These are phyloP conservation scores for Colletotrichum somersetense DNA, from an alignment of 2,329 filamentous ascomycete species.

Conservation along the genomic window DNA sequence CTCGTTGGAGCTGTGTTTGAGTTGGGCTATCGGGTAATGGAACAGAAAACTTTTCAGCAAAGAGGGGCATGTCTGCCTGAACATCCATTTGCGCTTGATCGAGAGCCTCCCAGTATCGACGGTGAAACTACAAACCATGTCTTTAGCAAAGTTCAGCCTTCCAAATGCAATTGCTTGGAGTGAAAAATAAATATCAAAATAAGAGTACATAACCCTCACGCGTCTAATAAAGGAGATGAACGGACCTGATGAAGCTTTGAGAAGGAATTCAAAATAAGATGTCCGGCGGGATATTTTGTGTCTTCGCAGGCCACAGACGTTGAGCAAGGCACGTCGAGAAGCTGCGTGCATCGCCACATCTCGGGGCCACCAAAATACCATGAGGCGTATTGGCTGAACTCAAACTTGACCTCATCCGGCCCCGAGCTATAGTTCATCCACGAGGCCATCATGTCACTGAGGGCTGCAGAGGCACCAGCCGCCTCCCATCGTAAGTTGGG, in stretches of 20 bases:
- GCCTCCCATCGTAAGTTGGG: constrained; percentile 27
- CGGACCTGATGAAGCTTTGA: constrained; percentile 30
- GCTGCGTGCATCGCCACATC: constrained; percentile 24
- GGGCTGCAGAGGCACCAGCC: constrained; percentile 8
- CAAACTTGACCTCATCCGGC: constrained; percentile 18
- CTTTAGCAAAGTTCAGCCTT: not conserved
- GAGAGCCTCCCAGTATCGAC: constrained; percentile 26
- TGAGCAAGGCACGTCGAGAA: constrained; percentile 29
- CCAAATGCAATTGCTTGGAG: fast-evolving
- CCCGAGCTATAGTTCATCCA: constrained; percentile 17
- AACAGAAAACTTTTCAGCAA: constrained; percentile 19
- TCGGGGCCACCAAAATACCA: constrained; percentile 26
- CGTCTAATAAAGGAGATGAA: not conserved
- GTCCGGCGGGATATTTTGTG: constrained; percentile 22
- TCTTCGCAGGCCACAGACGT: constrained; percentile 2
- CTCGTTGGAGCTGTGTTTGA: not conserved
- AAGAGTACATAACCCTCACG: not conserved
- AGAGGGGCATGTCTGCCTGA: constrained; percentile 14
- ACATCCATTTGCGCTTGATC: constrained; percentile 14
- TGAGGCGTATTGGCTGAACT: constrained; percentile 27
- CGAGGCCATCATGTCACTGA: not conserved
- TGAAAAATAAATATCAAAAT: not conserved
- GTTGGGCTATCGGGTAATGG: not conserved
- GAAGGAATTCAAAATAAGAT: constrained; percentile 28
- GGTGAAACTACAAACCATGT: constrained; percentile 8